These are phyloP conservation scores for Phanerochaete sordida DNA, from an alignment of 768 basidiomycete genomes.

Conservation along the genomic window DNA sequence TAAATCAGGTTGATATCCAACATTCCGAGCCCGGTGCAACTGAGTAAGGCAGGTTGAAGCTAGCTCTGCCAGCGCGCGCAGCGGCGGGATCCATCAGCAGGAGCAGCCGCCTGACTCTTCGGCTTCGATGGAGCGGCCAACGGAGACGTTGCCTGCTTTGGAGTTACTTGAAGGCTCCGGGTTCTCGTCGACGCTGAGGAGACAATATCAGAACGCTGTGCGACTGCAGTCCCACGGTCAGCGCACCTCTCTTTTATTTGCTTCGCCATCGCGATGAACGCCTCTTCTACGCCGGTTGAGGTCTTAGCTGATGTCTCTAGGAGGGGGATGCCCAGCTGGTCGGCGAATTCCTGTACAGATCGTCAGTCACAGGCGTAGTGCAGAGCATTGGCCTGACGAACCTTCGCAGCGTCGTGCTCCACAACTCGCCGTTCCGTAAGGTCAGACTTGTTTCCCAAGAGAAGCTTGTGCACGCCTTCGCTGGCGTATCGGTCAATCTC, in stretches of 20 bases:
- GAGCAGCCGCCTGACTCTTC: constrained; percentile 11
- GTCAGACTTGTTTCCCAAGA: constrained; percentile 99
- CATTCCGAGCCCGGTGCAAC: neutral
- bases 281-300: constrained; percentile 97
- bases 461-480: constrained; percentile 96
- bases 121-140: constrained; percentile 11
- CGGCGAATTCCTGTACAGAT: constrained; percentile 76
- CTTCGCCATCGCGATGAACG: constrained; percentile 97
- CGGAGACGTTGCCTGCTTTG: constrained; percentile 9
- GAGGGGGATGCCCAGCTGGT: constrained; percentile 89
- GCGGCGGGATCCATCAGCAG: constrained; percentile 3
- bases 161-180: constrained; percentile 9
- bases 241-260: constrained; percentile 85
- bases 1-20: neutral
- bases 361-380: neutral
- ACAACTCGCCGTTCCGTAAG: constrained; percentile 96
- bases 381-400: constrained; percentile 22
- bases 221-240: neutral
- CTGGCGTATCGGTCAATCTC: constrained; percentile 96
- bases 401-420: constrained; percentile 86
- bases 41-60: neutral
- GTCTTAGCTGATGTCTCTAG: constrained; percentile 98
- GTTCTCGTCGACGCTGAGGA: constrained; percentile 10
- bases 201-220: neutral
- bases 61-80: neutral